These are phyloP conservation scores for Apiotrichum sp. DNA, from an alignment of 1,284 basidiomycete species.

Conservation along the genomic window DNA sequence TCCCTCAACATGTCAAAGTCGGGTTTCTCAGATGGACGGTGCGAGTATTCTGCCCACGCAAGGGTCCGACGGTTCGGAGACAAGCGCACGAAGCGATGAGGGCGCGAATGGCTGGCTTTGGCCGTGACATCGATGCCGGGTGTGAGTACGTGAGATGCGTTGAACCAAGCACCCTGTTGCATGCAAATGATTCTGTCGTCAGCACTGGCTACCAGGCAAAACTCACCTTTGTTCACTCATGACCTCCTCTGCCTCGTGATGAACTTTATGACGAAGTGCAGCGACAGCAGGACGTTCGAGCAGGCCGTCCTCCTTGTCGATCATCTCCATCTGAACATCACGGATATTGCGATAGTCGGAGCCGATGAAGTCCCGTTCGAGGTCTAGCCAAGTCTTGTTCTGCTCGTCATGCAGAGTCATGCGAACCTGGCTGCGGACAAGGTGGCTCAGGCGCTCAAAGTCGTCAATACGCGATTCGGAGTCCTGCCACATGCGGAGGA, in stretches of 20 bases:
- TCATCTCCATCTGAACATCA: slow-evolving; percentile 87
- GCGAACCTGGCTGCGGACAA: slow-evolving; percentile 82
- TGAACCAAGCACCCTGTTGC: slow-evolving; percentile 44
- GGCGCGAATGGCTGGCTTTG: slow-evolving; percentile 23
- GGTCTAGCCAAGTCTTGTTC: slow-evolving; percentile 71
- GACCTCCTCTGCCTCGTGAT: slow-evolving; percentile 88
- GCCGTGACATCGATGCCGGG: slow-evolving; percentile 22
- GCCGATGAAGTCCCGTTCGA: slow-evolving; percentile 77
- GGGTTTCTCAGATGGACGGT: slow-evolving; percentile 20
- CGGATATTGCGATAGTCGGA: slow-evolving; percentile 80
- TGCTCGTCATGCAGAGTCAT: slow-evolving; percentile 71
- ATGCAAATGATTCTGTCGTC: slow-evolving; percentile 37
- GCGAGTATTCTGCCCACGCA: slow-evolving; percentile 36
- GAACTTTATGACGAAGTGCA: slow-evolving; percentile 76
- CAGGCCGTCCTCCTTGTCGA: slow-evolving; percentile 85
- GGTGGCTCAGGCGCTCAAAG: slow-evolving; percentile 71
- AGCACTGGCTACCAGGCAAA: neutral
- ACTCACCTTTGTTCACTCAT: slow-evolving; percentile 71
- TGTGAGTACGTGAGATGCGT: slow-evolving; percentile 28
- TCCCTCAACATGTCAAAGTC: slow-evolving; percentile 50
- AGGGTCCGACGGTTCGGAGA: slow-evolving; percentile 34
- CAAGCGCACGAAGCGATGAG: slow-evolving; percentile 38
- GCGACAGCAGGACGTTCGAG: slow-evolving; percentile 78
- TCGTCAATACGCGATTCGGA: slow-evolving; percentile 74
- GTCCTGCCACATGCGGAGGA: slow-evolving; percentile 89